Percentiles rank a stretch among this genome's conserved stretches.
These are phyloP conservation scores for Phaseolus coccineus DNA, from an alignment of 331 rosid genomes.

Conservation along the genomic window DNA sequence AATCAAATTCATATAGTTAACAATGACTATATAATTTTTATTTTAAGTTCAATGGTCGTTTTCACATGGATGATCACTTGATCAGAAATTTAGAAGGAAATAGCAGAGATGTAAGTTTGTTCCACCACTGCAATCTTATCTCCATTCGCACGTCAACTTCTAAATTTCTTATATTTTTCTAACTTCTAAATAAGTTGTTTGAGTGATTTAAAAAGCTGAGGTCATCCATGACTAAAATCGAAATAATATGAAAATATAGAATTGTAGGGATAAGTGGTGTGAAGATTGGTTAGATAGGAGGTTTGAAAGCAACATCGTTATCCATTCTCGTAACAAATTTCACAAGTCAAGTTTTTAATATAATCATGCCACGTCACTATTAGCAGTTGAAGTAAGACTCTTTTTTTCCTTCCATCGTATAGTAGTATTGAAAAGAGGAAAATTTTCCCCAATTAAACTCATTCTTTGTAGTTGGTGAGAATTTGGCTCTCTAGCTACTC, in stretches of 20 bases:
- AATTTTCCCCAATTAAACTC: too few species aligned
- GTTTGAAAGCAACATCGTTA: not conserved
- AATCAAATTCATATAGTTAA: too few species aligned
- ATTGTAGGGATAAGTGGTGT: not conserved
- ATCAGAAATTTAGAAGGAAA: not conserved
- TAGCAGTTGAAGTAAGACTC: not conserved
- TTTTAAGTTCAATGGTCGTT: not conserved
- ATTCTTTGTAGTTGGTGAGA: too few species aligned
- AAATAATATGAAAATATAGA: not conserved
- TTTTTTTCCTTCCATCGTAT: too few species aligned
- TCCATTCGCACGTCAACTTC: not conserved
- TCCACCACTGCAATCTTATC: conserved; percentile 15
- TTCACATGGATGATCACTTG: conserved; percentile 12
- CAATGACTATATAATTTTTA: too few species aligned
- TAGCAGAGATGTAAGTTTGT: not conserved
- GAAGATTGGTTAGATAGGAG: not conserved
- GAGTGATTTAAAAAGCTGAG: not conserved
- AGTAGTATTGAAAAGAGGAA: too few species aligned
- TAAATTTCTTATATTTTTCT: not conserved
- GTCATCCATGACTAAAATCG: not conserved
- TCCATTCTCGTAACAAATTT: not conserved
- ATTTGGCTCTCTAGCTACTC: too few species aligned
- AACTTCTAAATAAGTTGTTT: too few species aligned
- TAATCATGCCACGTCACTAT: not conserved
- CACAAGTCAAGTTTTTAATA: not conserved